Evolutionary conservation across 345 rosid species (phyloP), one percentile per base, ranked within the genome.

Genomic region (Brassica carinata): DNA sequence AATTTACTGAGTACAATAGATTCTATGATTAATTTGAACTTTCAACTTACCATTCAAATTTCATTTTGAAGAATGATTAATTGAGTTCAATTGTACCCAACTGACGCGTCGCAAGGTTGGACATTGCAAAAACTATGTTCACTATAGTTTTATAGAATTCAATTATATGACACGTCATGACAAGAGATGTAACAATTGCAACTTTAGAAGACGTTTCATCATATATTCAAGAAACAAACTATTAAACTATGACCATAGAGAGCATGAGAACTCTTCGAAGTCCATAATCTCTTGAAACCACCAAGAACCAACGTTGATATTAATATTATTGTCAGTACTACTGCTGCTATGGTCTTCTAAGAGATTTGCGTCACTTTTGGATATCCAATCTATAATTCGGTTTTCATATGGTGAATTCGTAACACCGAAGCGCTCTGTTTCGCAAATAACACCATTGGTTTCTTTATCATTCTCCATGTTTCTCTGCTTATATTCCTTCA

Each of bases 361-460:
- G 68, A 9, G 26, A n/a, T 62, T 83, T 8, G 51, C 70, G 79
- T 82, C 80, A 65, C 78, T 79, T 36, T 79, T 76, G 59, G 84
- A 64, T 61, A 88, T 81, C 97, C 90, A 90, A 77, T 89, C 89
- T 23, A 76, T 72, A 36, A 88, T 53, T 66, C 85, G 80, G 67
- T 69, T 72, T 78, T 90, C 90, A 4, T 85, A 89, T 3, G 94
- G 90, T 64, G 97, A 89, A 76, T 78, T 81, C 73, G 79, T 69
- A 14, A 73, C 70, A 51, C 65, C 69, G 0, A 62, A 85, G 31
- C 64, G 73, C 29, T 77, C 59, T 68, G 30, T 71, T 14, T 57
- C 82, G 1, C 15, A 38, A 53, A 33, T 5, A 23, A 40, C 68
- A 72, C 77, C 81, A 64, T 23, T 64, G 27, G 67, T 33, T 51